Base-by-base conservation (phyloP, 306 rosid genomes). In the Vachellia pachyceras region DNA sequence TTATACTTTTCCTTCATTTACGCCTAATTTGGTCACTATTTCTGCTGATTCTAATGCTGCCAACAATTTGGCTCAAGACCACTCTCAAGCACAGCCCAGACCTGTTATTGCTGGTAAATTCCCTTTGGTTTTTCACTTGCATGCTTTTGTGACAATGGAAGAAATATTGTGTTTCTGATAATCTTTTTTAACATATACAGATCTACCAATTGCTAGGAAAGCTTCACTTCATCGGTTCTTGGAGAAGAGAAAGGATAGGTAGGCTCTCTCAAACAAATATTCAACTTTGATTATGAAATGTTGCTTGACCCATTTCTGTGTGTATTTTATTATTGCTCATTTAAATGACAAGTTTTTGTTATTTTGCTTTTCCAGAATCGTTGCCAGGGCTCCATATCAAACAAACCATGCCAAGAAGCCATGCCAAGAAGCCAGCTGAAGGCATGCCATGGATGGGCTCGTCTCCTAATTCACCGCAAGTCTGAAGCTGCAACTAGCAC, bases 181-280 rank as follows among this genome's bases (percentile, higher is more conserved):
- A 7, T 40, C 35, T 64, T 77, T 58, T 55, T 13, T 64, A 75
- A 75, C 0, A 64, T 63, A 17, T 67, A 11, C 90, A 95, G 99
- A 88, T 82, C 90, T 93, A 1, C 99, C 99, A 7, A 90, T 93
- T 87, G 93, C 90, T 35, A 91, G 97, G 82, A 93, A 91, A 75
- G 97, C 95, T 55, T 93, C 97, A 10, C 95, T 93, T 66, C 97
- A 93, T 68, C 94, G 95, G 77, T 93, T 93, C 91, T 72, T 93
- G 52, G 95, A 85, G 85, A 93, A 91, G 85, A 85, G 95, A 63
- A 93, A 93, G 89, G 95, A 91, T 82, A 91, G 97, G 97, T 92
- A 88, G 35, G 84, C 76, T 72, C 75, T 80, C 77, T 50, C 13
- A 47, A 66, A 80, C 45, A 70, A 74, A 77, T 15, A 10, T 64